Conservation (phyloP, 2,329 filamentous ascomycete genomes). For the Magnaporthales sp. region DNA sequence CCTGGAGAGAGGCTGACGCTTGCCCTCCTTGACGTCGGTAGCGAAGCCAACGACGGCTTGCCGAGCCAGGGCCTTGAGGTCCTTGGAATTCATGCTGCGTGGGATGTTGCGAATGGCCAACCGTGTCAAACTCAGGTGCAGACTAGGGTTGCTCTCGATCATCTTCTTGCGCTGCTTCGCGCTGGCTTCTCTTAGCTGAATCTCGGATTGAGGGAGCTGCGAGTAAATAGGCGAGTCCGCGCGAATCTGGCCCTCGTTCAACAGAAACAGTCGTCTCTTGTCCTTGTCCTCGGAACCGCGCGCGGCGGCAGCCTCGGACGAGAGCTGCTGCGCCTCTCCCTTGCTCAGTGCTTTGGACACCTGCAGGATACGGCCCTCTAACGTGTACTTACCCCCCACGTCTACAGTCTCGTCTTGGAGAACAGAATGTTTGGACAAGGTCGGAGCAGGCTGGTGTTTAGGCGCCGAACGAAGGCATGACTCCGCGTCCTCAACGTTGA, state of each 20-base stretch:
- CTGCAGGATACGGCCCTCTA: constrained; percentile 82
- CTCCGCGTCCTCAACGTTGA: constrained; percentile 64
- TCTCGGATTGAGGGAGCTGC: constrained; percentile 66
- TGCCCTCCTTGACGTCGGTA: constrained; percentile 72
- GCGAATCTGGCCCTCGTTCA: constrained; percentile 77
- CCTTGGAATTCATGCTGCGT: constrained; percentile 72
- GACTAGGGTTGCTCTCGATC: constrained; percentile 80
- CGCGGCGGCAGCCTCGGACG: constrained; percentile 61
- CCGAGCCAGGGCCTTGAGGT: constrained; percentile 82
- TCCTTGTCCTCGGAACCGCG: constrained; percentile 64
- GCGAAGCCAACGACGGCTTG: constrained; percentile 94
- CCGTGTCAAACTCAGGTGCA: constrained; percentile 83
- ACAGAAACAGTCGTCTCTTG: constrained; percentile 80
- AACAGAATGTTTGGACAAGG: constrained; percentile 65
- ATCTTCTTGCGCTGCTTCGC: constrained; percentile 80
- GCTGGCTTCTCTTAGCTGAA: constrained; percentile 83
- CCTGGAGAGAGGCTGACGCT: constrained; percentile 71
- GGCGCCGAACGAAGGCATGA: constrained; percentile 71
- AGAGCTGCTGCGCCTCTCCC: constrained; percentile 66
- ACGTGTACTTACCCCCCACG: constrained; percentile 74
- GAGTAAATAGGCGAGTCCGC: constrained; percentile 70
- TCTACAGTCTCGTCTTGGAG: constrained; percentile 82
- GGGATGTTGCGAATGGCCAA: constrained; percentile 89
- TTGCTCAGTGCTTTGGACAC: constrained; percentile 80
- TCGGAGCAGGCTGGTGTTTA: constrained; percentile 35